Conservation (phyloP, 116 monocot genomes). For the Phalaenopsis hybrid region DNA sequence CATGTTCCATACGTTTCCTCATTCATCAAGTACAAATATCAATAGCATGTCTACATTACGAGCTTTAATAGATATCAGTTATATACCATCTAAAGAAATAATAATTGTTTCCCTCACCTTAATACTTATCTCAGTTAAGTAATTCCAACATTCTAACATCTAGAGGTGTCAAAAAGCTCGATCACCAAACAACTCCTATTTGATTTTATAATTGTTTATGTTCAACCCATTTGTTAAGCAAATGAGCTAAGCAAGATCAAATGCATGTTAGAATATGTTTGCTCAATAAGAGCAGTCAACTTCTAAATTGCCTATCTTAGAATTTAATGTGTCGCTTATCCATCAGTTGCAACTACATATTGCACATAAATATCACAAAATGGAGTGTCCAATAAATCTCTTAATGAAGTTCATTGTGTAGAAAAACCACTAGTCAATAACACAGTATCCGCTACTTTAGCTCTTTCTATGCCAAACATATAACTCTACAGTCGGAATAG, state of each 20-base stretch:
- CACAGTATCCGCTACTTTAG: background rate
- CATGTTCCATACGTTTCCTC: background rate
- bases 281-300: too few species aligned
- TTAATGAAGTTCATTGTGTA: background rate
- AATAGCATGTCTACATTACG: background rate
- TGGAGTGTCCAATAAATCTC: constrained; percentile 20
- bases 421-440: background rate
- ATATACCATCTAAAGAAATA: background rate
- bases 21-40: background rate
- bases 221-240: too few species aligned
- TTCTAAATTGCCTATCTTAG: background rate
- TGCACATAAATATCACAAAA: background rate
- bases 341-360: background rate
- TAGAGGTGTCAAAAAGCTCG: too few species aligned
- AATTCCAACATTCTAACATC: too few species aligned
- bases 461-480: background rate
- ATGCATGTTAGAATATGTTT: too few species aligned
- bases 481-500: background rate
- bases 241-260: too few species aligned
- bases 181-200: too few species aligned
- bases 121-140: too few species aligned
- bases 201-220: too few species aligned
- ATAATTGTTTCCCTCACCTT: background rate
- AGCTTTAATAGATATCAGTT: background rate
- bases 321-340: background rate